phyloP scores from a whole-genome alignment of 2,329 filamentous ascomycete species.

The Ophiosphaerella herpotricha region DNA sequence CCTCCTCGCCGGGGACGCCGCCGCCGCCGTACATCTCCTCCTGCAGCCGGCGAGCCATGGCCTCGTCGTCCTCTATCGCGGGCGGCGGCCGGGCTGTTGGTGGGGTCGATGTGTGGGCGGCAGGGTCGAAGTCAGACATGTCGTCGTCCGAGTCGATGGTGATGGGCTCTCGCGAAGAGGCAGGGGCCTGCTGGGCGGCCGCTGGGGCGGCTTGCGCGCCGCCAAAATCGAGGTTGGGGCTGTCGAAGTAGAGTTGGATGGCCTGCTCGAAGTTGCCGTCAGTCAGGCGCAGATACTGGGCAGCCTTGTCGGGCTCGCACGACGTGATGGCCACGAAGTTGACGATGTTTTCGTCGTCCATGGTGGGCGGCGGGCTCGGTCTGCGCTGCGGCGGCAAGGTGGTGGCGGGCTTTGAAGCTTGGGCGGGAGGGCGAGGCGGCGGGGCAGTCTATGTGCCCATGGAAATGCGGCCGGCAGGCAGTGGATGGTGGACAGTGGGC shows the following conservation, averaged over 20 bases:
- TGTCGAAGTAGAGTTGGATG: constrained; percentile 88
- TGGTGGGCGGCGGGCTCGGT: constrained; percentile 17
- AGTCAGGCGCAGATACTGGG: constrained; percentile 83
- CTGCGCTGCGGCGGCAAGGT: background rate
- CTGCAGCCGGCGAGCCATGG: constrained; percentile 88
- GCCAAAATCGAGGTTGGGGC: constrained; percentile 69
- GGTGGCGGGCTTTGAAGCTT: background rate
- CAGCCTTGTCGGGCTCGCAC: constrained; percentile 72
- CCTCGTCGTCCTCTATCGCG: constrained; percentile 82
- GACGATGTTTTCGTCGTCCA: constrained; percentile 64
- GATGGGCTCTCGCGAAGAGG: constrained; percentile 62
- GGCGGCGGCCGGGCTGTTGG: constrained; percentile 21
- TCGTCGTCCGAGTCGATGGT: constrained; percentile 80
- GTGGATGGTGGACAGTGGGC: background rate
- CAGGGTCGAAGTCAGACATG: constrained; percentile 54
- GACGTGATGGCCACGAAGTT: constrained; percentile 84
- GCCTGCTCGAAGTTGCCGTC: constrained; percentile 83
- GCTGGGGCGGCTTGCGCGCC: constrained; percentile 43
- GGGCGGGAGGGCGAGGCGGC: constrained; percentile 9
- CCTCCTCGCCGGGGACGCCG: constrained; percentile 52
- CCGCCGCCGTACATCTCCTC: constrained; percentile 80
- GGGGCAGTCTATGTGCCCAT: constrained; percentile 30
- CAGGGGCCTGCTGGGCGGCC: constrained; percentile 31
- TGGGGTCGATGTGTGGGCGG: constrained; percentile 35
- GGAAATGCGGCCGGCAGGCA: constrained; percentile 4